phyloP scores from a whole-genome alignment of 1,284 basidiomycete genomes.

The Ustilago xerochloae region DNA sequence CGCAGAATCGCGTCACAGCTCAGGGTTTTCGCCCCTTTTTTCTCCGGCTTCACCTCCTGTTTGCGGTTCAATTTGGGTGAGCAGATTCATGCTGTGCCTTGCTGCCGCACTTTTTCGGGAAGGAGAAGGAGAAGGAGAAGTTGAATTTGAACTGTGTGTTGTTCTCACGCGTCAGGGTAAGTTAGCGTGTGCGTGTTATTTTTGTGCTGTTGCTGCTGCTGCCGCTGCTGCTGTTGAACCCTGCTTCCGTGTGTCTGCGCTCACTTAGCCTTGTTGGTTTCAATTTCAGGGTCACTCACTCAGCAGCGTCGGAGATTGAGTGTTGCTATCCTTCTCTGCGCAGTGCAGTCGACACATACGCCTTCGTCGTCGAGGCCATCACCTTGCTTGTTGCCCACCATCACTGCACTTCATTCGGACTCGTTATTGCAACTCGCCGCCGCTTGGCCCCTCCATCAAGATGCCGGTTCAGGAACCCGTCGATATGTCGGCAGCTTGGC shows the following conservation, averaged over 20 bases:
- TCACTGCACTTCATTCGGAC: background rate
- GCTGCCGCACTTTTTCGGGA: background rate
- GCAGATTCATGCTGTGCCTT: background rate
- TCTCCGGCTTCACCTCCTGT: slow-evolving; percentile 1
- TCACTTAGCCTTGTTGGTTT: background rate
- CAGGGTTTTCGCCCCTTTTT: background rate
- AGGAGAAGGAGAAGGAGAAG: slow-evolving; percentile 3
- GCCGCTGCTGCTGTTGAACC: background rate
- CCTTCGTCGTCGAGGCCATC: background rate
- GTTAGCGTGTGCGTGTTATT: background rate
- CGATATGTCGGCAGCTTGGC: slow-evolving; percentile 55
- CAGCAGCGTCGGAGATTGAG: no score
- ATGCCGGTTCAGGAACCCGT: slow-evolving; percentile 37
- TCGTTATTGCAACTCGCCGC: background rate
- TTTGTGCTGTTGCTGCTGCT: background rate
- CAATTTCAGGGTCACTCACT: background rate
- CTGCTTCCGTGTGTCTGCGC: background rate
- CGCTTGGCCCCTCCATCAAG: no score
- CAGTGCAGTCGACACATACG: background rate
- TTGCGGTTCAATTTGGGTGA: background rate
- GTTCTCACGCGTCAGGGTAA: slow-evolving; percentile 1
- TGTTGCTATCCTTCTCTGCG: no score
- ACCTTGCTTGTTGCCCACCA: background rate
- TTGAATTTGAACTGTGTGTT: slow-evolving; percentile 4
- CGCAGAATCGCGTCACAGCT: background rate